Conservation (phyloP, 2,329 filamentous ascomycete species). For the Beauveria caledonica region DNA sequence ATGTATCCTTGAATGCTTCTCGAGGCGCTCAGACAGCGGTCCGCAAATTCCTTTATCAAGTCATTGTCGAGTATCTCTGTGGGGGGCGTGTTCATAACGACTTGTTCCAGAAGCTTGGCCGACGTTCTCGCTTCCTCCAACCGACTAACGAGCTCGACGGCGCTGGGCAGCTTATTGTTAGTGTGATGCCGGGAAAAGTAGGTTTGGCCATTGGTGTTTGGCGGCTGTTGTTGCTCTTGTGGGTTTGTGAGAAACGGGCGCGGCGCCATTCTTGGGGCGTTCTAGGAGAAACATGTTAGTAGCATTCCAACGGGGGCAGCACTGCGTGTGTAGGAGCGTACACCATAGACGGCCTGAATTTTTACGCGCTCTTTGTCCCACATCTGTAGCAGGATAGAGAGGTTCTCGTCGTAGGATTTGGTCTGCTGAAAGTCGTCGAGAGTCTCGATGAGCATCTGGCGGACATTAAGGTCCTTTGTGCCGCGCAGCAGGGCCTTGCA, state of each 20-base stretch:
- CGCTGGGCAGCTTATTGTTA: conserved; percentile 49
- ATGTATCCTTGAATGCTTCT: conserved; percentile 83
- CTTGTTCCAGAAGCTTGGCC: conserved; percentile 84
- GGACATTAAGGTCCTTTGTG: conserved; percentile 65
- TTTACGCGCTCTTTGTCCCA: conserved; percentile 81
- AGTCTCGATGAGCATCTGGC: conserved; percentile 81
- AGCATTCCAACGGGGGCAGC: not conserved
- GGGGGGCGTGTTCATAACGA: conserved; percentile 76
- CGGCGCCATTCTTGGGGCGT: not conserved
- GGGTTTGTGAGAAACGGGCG: not conserved
- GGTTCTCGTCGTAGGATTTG: conserved; percentile 65
- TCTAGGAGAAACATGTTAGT: not conserved
- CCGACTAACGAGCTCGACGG: conserved; percentile 69
- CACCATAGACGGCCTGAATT: conserved; percentile 42
- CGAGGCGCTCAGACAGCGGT: conserved; percentile 74
- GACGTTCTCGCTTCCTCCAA: conserved; percentile 88
- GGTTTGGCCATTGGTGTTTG: conserved; percentile 36
- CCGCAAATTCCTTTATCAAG: conserved; percentile 85
- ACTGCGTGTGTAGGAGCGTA: conserved; percentile 24
- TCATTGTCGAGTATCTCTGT: conserved; percentile 72
- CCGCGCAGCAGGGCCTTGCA: conserved; percentile 67
- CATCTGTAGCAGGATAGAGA: conserved; percentile 68
- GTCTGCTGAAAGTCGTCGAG: conserved; percentile 68
- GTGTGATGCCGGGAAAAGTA: conserved; percentile 48
- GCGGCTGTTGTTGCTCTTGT: not conserved